These are phyloP conservation scores for Fennellomyces sp. DNA, from an alignment of 371 early-diverging fungal species.

Conservation along the genomic window DNA sequence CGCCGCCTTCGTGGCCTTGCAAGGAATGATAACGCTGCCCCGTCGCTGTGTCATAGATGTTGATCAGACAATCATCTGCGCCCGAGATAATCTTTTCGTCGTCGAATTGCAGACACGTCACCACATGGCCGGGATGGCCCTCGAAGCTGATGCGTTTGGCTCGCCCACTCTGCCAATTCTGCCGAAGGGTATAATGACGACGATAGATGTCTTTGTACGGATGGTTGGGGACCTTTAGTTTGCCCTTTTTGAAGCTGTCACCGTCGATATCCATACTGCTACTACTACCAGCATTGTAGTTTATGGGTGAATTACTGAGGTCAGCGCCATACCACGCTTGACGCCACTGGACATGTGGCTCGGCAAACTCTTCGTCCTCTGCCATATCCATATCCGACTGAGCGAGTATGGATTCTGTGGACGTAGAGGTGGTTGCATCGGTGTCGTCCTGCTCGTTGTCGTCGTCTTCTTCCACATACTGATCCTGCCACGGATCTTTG, in stretches of 20 bases:
- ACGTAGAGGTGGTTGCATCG: background rate
- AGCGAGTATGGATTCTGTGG: background rate
- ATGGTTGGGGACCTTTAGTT: conserved; percentile 22
- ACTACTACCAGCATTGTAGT: background rate
- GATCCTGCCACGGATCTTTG: background rate
- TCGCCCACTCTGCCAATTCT: conserved; percentile 82
- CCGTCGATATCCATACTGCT: conserved; percentile 8
- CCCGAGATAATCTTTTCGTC: conserved; percentile 91
- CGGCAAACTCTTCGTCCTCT: background rate
- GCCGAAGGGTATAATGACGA: conserved; percentile 75
- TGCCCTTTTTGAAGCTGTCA: background rate
- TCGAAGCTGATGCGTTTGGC: conserved; percentile 76
- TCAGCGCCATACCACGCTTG: conserved; percentile 12
- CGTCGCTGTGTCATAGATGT: conserved; percentile 85
- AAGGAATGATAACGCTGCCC: conserved; percentile 73
- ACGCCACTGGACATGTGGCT: conserved; percentile 6
- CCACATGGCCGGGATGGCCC: conserved; percentile 73
- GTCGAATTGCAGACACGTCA: conserved; percentile 91
- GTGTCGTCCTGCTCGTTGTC: background rate
- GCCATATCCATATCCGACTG: background rate
- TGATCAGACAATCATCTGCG: conserved; percentile 87
- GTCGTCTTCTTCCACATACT: background rate
- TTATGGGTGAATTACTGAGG: background rate
- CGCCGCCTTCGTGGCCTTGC: conserved; percentile 96
- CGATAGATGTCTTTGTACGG: conserved; percentile 82